A percentile compares a stretch with the other conserved stretches of the same genome.
Evolutionary conservation across 495 filamentous ascomycete genomes (phyloP).

Genomic region (Xylaria flabelliformis): DNA sequence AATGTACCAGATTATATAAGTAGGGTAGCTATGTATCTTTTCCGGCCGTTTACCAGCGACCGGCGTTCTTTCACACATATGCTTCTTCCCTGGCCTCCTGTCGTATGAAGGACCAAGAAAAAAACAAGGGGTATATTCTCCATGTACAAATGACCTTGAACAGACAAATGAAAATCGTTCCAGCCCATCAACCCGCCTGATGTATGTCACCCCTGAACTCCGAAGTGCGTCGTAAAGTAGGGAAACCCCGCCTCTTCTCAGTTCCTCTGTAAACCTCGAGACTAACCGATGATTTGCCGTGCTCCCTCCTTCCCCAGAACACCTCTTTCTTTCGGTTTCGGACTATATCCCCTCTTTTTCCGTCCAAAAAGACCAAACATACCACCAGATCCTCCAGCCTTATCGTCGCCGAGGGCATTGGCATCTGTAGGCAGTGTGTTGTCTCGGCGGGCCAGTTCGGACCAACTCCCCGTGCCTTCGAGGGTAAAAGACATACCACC

Average conservation of each 20-base stretch:
- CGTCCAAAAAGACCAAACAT: conserved; percentile 89
- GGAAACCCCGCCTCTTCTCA: conserved; percentile 4
- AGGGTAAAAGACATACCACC: conserved; percentile 92
- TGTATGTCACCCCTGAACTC: conserved; percentile 31
- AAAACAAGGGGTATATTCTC: conserved; percentile 27
- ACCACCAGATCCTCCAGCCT: conserved; percentile 57
- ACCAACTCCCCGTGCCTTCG: conserved; percentile 88
- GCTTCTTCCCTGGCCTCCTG: conserved; percentile 21
- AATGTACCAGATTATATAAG: conserved; percentile 19
- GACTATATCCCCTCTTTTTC: conserved; percentile 89
- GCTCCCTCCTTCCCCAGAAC: conserved; percentile 96
- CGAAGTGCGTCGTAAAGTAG: conserved; percentile 26
- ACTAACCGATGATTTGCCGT: conserved; percentile 68
- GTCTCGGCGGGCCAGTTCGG: conserved; percentile 82
- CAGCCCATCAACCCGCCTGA: conserved; percentile 12
- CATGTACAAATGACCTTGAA: conserved; percentile 25
- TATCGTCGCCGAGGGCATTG: conserved; percentile 56
- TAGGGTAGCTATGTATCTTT: conserved; percentile 19
- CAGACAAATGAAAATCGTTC: conserved; percentile 22
- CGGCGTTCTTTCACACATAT: conserved; percentile 21
- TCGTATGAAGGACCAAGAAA: conserved; percentile 18
- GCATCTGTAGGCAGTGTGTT: conserved; percentile 76
- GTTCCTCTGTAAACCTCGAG: background rate
- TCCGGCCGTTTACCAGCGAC: background rate
- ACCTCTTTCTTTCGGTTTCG: conserved; percentile 91